Evolutionary conservation across 2,329 filamentous ascomycete genomes (phyloP), one percentile per base, ranked within the genome.

Genomic region (Epichloe uncinata): DNA sequence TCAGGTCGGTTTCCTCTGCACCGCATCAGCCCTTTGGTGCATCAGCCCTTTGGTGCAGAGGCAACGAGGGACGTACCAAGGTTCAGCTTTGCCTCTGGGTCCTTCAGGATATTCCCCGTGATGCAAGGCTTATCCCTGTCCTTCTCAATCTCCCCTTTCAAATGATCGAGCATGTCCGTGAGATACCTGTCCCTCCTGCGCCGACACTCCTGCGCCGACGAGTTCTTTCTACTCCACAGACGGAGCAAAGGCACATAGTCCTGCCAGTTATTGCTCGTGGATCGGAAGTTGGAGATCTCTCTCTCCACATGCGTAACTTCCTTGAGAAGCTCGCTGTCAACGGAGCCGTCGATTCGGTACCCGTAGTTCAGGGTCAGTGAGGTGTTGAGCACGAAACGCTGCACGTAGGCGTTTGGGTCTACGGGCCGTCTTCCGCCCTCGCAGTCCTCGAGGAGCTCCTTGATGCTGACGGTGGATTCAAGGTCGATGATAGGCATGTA

Each of bases 401-500:
- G 81, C 63, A 88, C 84, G 65, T 89, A 85, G 0, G 81, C 74
- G 7, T 79, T 79, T 0, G 85, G 85, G 53, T 90, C 82, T 35
- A 91, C 69, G 44, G 87, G 82, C 2, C 72, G 58, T 0, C 71
- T 69, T 1, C 85, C 86, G 11, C 74, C 69, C 38, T 78, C 69
- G 56, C 77, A 80, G 57, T 88, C 82, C 1, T 74, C 64, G 35
- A 85, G 70, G 40, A 91, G 73, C 57, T 91, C 85, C 54, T 79
- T 81, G 65, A 91, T 83, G 50, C 82, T 85, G 13, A 78, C 75
- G 13, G 74, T 81, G 30, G 81, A 79, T 63, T 91, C 87, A 26
- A 89, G 78, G 57, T 91, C 86, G 47, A 91, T 81, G 56, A 89
- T 86, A 0, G 86, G 85, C 78, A 89, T 85, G 63, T 91, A 91